Percentiles rank a stretch among this genome's conserved stretches.
phyloP scores from a whole-genome alignment of 192 early-diverging fungal genomes.

The Coemansia sp. region DNA sequence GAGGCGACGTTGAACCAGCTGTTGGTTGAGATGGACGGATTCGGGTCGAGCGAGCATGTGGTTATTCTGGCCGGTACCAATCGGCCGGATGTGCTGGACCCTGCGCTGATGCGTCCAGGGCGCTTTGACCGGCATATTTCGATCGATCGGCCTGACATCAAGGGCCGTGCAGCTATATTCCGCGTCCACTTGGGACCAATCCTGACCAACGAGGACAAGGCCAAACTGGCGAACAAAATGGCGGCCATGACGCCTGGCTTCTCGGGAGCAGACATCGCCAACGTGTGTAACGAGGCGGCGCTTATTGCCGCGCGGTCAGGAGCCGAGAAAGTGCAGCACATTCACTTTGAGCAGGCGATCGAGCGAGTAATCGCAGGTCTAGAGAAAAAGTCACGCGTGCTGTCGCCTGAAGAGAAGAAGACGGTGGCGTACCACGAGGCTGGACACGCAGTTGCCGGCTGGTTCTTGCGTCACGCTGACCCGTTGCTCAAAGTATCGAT shows the following conservation, averaged over 20 bases:
- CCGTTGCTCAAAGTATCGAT: constrained; percentile 98
- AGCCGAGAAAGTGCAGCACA: constrained; percentile 74
- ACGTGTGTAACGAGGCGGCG: constrained; percentile 99
- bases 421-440: constrained; percentile 99
- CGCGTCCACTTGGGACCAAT: constrained; percentile 93
- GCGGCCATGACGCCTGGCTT: constrained; percentile 97
- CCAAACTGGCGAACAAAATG: constrained; percentile 77
- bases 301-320: constrained; percentile 90
- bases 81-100: constrained; percentile 93
- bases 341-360: constrained; percentile 96
- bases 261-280: constrained; percentile 95
- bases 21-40: constrained; percentile 99
- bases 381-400: constrained; percentile 94
- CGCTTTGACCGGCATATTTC: constrained; percentile 98
- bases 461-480: constrained; percentile 95
- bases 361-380: constrained; percentile 98
- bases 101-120: constrained; percentile 94
- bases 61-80: constrained; percentile 98
- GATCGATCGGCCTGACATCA: constrained; percentile 96
- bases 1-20: constrained; percentile 97
- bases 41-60: constrained; percentile 64
- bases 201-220: constrained; percentile 81
- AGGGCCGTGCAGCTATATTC: constrained; percentile 94
- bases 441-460: constrained; percentile 97
- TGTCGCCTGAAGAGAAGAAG: constrained; percentile 97